Percentiles rank a stretch among this genome's conserved stretches.
These are phyloP conservation scores for Camillea tinctor DNA, from an alignment of 2,329 filamentous ascomycete genomes.

Conservation along the genomic window DNA sequence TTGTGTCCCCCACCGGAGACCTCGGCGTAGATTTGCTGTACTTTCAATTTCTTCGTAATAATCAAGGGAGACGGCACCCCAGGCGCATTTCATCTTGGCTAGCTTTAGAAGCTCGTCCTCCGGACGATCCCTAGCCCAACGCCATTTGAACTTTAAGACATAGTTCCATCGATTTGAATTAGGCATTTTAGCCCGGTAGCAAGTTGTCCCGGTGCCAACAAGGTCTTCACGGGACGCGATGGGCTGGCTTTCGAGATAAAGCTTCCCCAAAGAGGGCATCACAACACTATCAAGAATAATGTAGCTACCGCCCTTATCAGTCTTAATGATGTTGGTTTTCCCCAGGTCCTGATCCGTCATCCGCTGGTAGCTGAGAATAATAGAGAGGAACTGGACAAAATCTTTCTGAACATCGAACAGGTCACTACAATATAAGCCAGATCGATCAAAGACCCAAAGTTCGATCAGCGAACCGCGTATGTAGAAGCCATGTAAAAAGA, in stretches of 20 bases:
- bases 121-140: conserved; percentile 28
- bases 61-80: conserved; percentile 30
- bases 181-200: conserved; percentile 29
- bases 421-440: conserved; percentile 34
- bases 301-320: conserved; percentile 22
- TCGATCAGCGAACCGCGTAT: conserved; percentile 33
- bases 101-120: conserved; percentile 34
- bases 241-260: conserved; percentile 31
- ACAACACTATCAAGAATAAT: conserved; percentile 11
- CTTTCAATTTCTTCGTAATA: conserved; percentile 26
- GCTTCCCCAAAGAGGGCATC: conserved; percentile 21
- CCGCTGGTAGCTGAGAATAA: conserved; percentile 30
- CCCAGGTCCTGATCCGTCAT: conserved; percentile 33
- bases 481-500: conserved; percentile 38
- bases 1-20: conserved; percentile 21
- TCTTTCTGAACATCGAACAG: conserved; percentile 31
- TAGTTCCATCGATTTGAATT: conserved; percentile 27
- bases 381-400: conserved; percentile 27
- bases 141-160: conserved; percentile 36
- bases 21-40: conserved; percentile 25
- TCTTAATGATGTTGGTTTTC: conserved; percentile 22
- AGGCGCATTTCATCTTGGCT: conserved; percentile 27
- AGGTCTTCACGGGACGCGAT: conserved; percentile 26
- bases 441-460: conserved; percentile 38
- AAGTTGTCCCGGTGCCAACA: conserved; percentile 32